These are phyloP conservation scores for Scleroderma citrinum DNA, from an alignment of 768 basidiomycete species.

Conservation along the genomic window DNA sequence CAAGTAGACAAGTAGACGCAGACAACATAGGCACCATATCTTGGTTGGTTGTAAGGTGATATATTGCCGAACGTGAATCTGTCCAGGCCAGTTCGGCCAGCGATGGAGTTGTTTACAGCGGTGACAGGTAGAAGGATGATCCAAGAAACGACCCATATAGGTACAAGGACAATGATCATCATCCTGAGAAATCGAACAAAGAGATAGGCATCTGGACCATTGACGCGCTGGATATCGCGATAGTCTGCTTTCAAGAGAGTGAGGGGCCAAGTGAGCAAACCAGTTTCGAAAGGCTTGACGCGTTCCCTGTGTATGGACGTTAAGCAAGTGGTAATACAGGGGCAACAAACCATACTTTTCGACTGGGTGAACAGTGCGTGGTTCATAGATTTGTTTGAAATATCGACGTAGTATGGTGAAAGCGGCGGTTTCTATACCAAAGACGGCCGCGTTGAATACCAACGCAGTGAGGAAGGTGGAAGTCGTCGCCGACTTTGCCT, in stretches of 20 bases:
- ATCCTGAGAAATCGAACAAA: conserved; percentile 87
- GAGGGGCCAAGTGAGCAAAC: conserved; percentile 60
- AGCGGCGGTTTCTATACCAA: conserved; percentile 59
- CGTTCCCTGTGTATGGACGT: conserved; percentile 45
- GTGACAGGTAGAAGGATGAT: conserved; percentile 73
- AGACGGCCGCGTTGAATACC: conserved; percentile 72
- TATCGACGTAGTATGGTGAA: conserved; percentile 83
- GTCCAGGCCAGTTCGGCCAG: conserved; percentile 52
- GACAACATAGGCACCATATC: conserved; percentile 78
- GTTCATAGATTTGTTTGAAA: conserved; percentile 88
- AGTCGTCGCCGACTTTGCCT: conserved; percentile 59
- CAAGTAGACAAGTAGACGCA: conserved; percentile 74
- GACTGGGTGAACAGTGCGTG: conserved; percentile 62
- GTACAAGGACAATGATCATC: conserved; percentile 76
- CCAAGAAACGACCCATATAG: conserved; percentile 93
- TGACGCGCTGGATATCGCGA: conserved; percentile 53
- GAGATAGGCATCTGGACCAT: conserved; percentile 90
- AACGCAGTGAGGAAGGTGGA: conserved; percentile 80
- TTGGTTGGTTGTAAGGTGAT: conserved; percentile 34
- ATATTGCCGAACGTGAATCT: conserved; percentile 83
- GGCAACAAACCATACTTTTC: conserved; percentile 30
- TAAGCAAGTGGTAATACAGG: conserved; percentile 2
- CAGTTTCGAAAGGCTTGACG: conserved; percentile 42
- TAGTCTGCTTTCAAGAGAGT: conserved; percentile 60
- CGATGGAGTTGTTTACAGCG: conserved; percentile 43